These are phyloP conservation scores for Lentinula guzmanii DNA, from an alignment of 768 basidiomycete genomes.

Conservation along the genomic window DNA sequence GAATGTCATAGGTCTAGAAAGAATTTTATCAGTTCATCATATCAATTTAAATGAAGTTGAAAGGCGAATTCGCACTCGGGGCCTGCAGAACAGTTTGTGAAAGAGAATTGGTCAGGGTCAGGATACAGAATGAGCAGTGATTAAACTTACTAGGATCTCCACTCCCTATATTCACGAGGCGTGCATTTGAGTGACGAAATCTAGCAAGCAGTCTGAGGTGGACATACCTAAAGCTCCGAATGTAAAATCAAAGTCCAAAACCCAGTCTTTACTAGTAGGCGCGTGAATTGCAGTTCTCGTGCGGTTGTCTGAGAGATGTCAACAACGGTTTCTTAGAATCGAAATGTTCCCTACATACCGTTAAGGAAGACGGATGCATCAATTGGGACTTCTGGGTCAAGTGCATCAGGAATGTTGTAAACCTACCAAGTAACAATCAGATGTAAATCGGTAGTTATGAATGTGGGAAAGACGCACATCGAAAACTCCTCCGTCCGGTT, in stretches of 20 bases:
- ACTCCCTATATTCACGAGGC: background rate
- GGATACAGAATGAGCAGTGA: background rate
- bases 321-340: background rate
- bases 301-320: conserved; percentile 8
- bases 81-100: conserved; percentile 7
- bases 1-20: conserved; percentile 37
- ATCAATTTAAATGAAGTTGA: background rate
- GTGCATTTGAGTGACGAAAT: background rate
- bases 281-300: conserved; percentile 42
- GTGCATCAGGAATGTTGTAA: conserved; percentile 30
- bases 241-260: conserved; percentile 18
- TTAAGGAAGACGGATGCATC: conserved; percentile 38
- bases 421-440: background rate
- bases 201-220: background rate
- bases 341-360: conserved; percentile 18
- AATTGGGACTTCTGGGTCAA: conserved; percentile 25
- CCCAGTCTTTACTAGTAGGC: conserved; percentile 36
- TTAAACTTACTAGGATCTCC: background rate
- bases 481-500: background rate
- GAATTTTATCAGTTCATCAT: background rate
- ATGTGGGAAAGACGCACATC: background rate
- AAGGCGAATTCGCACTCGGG: conserved; percentile 12
- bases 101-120: background rate
- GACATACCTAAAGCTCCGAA: conserved; percentile 1
- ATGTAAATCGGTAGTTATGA: background rate